Conservation (phyloP, 352 stramenopile species). For the Pythium scleroteichum region DNA sequence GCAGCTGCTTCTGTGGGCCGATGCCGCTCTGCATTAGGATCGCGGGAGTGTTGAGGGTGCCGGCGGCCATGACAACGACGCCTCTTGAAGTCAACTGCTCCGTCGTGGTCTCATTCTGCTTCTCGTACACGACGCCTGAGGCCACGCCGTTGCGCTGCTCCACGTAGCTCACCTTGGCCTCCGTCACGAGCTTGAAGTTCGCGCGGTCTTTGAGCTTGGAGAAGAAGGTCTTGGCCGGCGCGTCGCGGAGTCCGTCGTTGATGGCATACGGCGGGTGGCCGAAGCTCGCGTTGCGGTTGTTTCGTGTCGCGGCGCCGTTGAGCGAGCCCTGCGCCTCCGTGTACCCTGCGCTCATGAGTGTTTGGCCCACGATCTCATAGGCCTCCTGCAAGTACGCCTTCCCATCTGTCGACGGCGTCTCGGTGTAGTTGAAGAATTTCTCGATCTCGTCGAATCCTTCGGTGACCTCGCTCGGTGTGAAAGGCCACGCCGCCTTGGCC, state of each 20-base stretch:
- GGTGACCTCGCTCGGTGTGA: constrained; percentile 60
- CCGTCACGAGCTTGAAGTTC: constrained; percentile 24
- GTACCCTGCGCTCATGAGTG: constrained; percentile 40
- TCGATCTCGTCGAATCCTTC: constrained; percentile 58
- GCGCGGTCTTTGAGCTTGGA: background rate
- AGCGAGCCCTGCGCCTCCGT: constrained; percentile 33
- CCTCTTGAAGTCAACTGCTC: constrained; percentile 33
- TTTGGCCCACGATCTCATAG: constrained; percentile 45
- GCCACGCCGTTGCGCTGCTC: constrained; percentile 43
- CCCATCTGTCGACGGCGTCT: constrained; percentile 45
- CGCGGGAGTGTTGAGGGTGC: constrained; percentile 71
- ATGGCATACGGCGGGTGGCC: constrained; percentile 50
- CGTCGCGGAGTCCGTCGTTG: constrained; percentile 54
- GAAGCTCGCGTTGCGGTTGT: constrained; percentile 56
- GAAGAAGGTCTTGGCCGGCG: constrained; percentile 54
- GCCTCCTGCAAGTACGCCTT: constrained; percentile 53
- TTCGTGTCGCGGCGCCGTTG: constrained; percentile 51
- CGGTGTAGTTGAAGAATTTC: constrained; percentile 40
- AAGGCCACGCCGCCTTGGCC: constrained; percentile 43
- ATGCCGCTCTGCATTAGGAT: constrained; percentile 80
- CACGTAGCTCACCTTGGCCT: constrained; percentile 50
- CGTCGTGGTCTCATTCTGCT: background rate
- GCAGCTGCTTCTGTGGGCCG: constrained; percentile 54
- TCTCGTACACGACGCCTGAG: constrained; percentile 45
- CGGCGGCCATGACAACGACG: constrained; percentile 74